Conservation (phyloP, 768 basidiomycete species). For the Mycena metata region DNA sequence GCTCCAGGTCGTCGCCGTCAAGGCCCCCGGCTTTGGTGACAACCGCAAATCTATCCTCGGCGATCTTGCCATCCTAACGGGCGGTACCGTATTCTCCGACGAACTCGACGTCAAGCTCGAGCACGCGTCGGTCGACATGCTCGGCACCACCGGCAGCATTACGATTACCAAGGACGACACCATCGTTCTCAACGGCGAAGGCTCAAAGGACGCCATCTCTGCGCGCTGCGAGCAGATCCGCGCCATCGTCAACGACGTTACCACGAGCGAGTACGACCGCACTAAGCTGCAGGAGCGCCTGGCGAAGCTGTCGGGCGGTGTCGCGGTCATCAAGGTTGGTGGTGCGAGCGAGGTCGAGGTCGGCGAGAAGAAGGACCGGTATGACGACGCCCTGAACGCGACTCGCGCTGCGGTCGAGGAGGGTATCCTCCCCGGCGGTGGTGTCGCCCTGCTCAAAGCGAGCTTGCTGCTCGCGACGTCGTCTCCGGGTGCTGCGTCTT, state of each 20-base stretch:
- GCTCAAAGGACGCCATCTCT: conserved; percentile 89
- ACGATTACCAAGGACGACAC: conserved; percentile 99
- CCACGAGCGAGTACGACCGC: conserved; percentile 94
- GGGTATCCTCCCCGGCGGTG: conserved; percentile 97
- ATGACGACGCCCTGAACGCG: conserved; percentile 97
- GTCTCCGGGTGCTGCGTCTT: conserved; percentile 60
- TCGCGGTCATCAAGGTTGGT: conserved; percentile 98
- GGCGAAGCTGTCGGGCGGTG: conserved; percentile 95
- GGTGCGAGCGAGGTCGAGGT: conserved; percentile 96
- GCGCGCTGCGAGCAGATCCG: conserved; percentile 98
- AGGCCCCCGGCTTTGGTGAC: conserved; percentile 98
- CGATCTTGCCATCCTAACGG: conserved; percentile 96
- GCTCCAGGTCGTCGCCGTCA: conserved; percentile 93
- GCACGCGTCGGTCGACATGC: conserved; percentile 86
- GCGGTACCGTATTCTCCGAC: conserved; percentile 97
- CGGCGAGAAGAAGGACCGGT: conserved; percentile 99
- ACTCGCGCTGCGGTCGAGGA: conserved; percentile 98
- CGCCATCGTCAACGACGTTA: conserved; percentile 79
- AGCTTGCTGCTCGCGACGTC: conserved; percentile 76
- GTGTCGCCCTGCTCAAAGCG: conserved; percentile 92
- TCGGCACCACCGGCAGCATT: conserved; percentile 91
- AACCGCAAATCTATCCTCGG: conserved; percentile 99
- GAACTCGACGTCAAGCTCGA: conserved; percentile 98
- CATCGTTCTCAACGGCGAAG: conserved; percentile 94
- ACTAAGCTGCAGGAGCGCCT: conserved; percentile 97